Base-by-base conservation (phyloP, 495 filamentous ascomycete genomes). In the Penicillium cosmopolitanum region DNA sequence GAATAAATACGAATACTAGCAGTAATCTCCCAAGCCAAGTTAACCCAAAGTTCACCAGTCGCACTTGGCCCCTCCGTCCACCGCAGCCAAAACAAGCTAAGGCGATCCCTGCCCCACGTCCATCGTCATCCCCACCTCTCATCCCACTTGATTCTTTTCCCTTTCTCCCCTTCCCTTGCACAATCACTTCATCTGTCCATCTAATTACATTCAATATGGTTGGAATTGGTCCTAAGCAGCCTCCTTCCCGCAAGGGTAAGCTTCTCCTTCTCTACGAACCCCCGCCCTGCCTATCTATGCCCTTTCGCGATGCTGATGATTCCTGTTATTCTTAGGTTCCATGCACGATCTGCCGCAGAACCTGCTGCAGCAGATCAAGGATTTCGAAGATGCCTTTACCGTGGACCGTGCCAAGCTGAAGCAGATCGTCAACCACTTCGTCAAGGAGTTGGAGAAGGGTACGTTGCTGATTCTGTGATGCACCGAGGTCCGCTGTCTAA, bases 361-460 rank as follows among this genome's bases (percentile, higher is more conserved):
- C 72, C 85, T 98, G 51, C 76, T 89, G 63, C 80, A 86, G 57
- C 89, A 96, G 74, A 95, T 98, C 73, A 85, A 92, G 73, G 76
- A 85, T 25, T 83, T 98, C 42, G 95, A 98, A 78, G 81, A 90
- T n/a, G 70, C 85, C 18, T 98, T 98, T 77, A 89, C 87, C 15
- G 85, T 97, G 46, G 86, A 90, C 64, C 81, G 77, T 3, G 76
- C 82, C 13, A 96, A 90, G 77, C 85, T 98, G 16, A 97, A 97
- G 84, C 68, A 88, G 72, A 90, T 98, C 61, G 93, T 93, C 34
- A 80, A 86, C 50, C 92, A 95, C 69, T 98, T 98, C 73, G 83
- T 92, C 42, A 84, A 83, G 51, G 95, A 98, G 80, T 86, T 98
- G 55, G 84, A 86, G 58, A 96, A 94, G 78, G 92, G 92, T 92